Conservation (phyloP, 2,329 filamentous ascomycete species). For the Myriangium duriaei region DNA sequence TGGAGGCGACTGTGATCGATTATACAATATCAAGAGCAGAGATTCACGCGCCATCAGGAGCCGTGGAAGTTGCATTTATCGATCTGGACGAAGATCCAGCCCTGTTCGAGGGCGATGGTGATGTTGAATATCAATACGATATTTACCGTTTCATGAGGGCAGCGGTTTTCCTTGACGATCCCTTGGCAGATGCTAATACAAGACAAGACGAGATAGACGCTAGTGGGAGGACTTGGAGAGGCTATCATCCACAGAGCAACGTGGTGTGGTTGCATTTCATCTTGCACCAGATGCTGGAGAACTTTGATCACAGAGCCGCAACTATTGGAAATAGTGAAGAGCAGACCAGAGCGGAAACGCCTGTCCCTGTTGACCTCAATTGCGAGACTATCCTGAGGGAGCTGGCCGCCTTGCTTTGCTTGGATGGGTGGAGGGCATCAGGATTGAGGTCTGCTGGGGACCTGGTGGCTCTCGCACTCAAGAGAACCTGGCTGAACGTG, state of each 20-base stretch:
- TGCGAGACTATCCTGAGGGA: slow-evolving; percentile 26
- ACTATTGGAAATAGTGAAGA: slow-evolving; percentile 4
- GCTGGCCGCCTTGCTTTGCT: slow-evolving; percentile 28
- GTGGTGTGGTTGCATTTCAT: slow-evolving; percentile 52
- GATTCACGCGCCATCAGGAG: slow-evolving; percentile 21
- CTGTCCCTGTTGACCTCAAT: slow-evolving; percentile 12
- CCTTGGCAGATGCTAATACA: slow-evolving; percentile 27
- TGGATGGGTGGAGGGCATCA: slow-evolving; percentile 19
- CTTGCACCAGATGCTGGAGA: slow-evolving; percentile 40
- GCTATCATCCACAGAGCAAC: slow-evolving; percentile 49
- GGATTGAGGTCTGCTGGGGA: slow-evolving; percentile 12
- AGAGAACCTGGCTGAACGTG: slow-evolving; percentile 23
- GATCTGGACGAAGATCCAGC: slow-evolving; percentile 32
- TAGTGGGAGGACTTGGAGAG: slow-evolving; percentile 31
- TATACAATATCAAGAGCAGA: slow-evolving; percentile 54
- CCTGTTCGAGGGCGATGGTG: slow-evolving; percentile 35
- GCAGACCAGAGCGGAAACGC: slow-evolving; percentile 10
- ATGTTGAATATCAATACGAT: slow-evolving; percentile 42
- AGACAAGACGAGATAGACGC: slow-evolving; percentile 16
- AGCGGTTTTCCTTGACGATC: slow-evolving; percentile 27
- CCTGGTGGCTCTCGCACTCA: slow-evolving; percentile 21
- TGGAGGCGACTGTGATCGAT: slow-evolving; percentile 54
- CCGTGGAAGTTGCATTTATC: slow-evolving; percentile 29
- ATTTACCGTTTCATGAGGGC: slow-evolving; percentile 43
- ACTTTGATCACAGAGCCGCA: slow-evolving; percentile 21